phyloP scores from a whole-genome alignment of 2,329 filamentous ascomycete genomes.

The Rhynchosporium agropyri region DNA sequence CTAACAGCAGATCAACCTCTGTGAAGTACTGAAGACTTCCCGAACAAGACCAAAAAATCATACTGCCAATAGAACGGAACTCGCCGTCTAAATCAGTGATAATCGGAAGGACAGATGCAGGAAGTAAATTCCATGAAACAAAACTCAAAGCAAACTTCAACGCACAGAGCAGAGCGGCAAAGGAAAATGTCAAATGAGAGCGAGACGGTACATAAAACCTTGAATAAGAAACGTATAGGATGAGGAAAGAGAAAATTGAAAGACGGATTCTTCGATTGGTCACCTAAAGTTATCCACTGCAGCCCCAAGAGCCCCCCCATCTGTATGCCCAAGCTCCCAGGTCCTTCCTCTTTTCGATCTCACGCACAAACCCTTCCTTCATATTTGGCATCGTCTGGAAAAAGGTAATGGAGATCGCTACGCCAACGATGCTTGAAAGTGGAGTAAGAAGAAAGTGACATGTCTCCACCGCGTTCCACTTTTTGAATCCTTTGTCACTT shows the following conservation, averaged over 20 bases:
- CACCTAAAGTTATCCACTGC: slow-evolving; percentile 6
- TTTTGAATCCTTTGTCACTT: slow-evolving; percentile 7
- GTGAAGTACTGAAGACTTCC: neutral
- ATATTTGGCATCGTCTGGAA: neutral
- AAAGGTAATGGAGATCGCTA: slow-evolving; percentile 6
- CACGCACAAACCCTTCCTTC: neutral
- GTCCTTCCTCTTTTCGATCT: neutral
- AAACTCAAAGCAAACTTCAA: neutral
- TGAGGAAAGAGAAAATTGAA: neutral
- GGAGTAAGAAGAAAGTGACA: neutral
- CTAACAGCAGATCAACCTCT: slow-evolving; percentile 6
- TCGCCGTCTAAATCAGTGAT: neutral
- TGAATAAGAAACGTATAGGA: no score
- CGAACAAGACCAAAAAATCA: neutral
- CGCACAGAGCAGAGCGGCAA: neutral
- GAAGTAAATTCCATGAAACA: neutral
- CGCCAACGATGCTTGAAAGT: neutral
- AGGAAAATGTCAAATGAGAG: neutral
- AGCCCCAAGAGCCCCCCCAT: slow-evolving; percentile 1
- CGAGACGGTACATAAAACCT: neutral
- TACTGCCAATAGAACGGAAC: neutral
- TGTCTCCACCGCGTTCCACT: slow-evolving; percentile 1
- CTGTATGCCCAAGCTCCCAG: slow-evolving; percentile 6
- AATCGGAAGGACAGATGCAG: neutral
- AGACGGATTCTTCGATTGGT: slow-evolving; percentile 7